Base-by-base conservation (phyloP, 1,284 basidiomycete genomes). In the Trichosporon sp. region DNA sequence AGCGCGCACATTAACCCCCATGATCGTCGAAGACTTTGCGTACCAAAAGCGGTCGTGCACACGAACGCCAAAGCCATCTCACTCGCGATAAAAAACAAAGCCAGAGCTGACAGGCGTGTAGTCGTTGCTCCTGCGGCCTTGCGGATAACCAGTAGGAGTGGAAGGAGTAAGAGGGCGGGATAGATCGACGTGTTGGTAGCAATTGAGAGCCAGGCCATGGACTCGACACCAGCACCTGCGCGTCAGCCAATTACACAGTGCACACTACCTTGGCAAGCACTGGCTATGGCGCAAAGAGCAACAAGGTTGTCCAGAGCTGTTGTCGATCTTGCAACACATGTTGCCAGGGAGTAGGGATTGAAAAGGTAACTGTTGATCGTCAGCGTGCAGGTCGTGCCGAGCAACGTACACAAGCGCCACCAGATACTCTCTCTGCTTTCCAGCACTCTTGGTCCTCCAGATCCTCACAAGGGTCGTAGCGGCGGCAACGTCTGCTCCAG, bases 341-440 rank as follows among this genome's bases (percentile, higher is more conserved):
- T 89, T 1, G 93, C 85, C 65, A 96, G 81, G 4, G 92, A 85
- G 81, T 96, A 96, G 3, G 96, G 96, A 76, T 97, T 97, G 72
- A 96, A 84, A 2, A 98, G 88, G 83, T 91, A 95, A 51, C 93
- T 95, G 75, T 8, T n/a, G n/a, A n/a, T 16, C 51, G 19, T 54
- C 19, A 71, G 76, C 19, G 43, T n/a, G n/a, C 40, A 14, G 5
- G 38, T n/a, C 2, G 14, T 65, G 63, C 66, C 46, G 16, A 43
- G 5, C 12, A 1, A 87, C 90, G 77, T 78, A 92, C 92, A 88
- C 80, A 21, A 88, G 87, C 37, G 87, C 89, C 54, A 94, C 70
- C 48, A 54, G 59, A n/a, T 32, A 35, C 5, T 61, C 16, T 37
- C 31, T 37, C 31, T 31, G 59, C 14, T 32, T n/a, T 16, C 35